These are phyloP conservation scores for Coemansia sp. DNA, from an alignment of 192 early-diverging fungal species.

Conservation along the genomic window DNA sequence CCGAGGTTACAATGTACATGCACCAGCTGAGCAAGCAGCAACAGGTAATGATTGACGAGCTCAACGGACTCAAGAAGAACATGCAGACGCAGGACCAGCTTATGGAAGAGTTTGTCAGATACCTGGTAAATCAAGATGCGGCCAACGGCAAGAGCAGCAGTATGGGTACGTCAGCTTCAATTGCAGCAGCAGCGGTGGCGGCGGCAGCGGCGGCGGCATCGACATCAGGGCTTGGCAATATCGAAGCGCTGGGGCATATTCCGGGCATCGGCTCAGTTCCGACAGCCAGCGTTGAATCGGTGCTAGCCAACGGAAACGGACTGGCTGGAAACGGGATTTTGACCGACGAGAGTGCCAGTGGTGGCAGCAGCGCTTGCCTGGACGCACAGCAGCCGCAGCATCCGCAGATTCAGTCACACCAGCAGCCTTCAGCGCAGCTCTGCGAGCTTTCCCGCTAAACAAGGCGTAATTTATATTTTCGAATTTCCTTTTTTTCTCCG, in stretches of 20 bases:
- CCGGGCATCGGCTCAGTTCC: slow-evolving; percentile 23
- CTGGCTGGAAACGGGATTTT: slow-evolving; percentile 10
- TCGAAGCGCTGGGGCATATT: slow-evolving; percentile 29
- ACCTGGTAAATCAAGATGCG: slow-evolving; percentile 52
- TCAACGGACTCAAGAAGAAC: slow-evolving; percentile 54
- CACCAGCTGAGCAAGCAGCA: slow-evolving; percentile 55
- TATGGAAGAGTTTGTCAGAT: slow-evolving; percentile 56
- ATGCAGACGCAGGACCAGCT: slow-evolving; percentile 56
- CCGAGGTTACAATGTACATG: slow-evolving; percentile 56
- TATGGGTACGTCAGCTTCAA: slow-evolving; percentile 23
- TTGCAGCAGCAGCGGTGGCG: slow-evolving; percentile 23
- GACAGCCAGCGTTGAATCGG: slow-evolving; percentile 11
- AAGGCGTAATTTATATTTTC: background rate
- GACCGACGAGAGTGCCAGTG: slow-evolving; percentile 20
- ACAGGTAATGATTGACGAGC: slow-evolving; percentile 52
- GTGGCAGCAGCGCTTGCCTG: slow-evolving; percentile 18
- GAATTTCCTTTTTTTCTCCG: slow-evolving; percentile 3
- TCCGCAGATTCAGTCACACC: slow-evolving; percentile 36
- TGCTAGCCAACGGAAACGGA: slow-evolving; percentile 21
- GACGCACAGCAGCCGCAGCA: slow-evolving; percentile 35
- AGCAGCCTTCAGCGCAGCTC: slow-evolving; percentile 50
- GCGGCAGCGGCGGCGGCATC: slow-evolving; percentile 35
- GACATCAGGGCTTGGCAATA: slow-evolving; percentile 27
- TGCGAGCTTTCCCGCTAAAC: slow-evolving; percentile 48
- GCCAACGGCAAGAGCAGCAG: slow-evolving; percentile 28